Evolutionary conservation across 495 filamentous ascomycete species (phyloP).

Genomic region (Podospora pseudoanserina): DNA sequence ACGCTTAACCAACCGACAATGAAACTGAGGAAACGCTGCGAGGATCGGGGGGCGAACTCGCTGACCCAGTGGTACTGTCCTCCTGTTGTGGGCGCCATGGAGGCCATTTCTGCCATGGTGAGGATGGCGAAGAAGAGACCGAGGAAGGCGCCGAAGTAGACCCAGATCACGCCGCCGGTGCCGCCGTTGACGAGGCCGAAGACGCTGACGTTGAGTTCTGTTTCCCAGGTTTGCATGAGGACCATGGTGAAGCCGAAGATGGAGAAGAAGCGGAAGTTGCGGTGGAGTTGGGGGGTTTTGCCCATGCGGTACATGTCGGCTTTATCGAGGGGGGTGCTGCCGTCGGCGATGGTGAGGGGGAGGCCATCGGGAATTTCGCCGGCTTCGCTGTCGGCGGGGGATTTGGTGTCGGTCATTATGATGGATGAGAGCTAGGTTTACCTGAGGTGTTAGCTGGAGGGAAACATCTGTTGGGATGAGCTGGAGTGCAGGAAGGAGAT

Average conservation of each 20-base stretch:
- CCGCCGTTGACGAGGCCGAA: slow-evolving; percentile 35
- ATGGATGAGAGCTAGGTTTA: too few species aligned
- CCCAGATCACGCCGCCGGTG: slow-evolving; percentile 34
- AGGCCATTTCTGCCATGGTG: slow-evolving; percentile 36
- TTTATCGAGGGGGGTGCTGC: slow-evolving; percentile 7
- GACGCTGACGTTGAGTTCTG: slow-evolving; percentile 26
- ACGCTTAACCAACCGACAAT: slow-evolving; percentile 46
- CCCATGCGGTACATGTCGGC: slow-evolving; percentile 39
- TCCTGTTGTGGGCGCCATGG: slow-evolving; percentile 39
- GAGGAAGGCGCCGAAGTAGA: slow-evolving; percentile 33
- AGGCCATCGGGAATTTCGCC: too few species aligned
- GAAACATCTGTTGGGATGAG: too few species aligned
- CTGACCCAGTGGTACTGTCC: slow-evolving; percentile 51
- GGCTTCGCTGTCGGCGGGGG: neutral
- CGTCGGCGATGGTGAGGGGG: neutral
- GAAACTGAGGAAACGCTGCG: slow-evolving; percentile 47
- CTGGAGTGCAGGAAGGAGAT: too few species aligned
- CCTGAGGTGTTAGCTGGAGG: too few species aligned
- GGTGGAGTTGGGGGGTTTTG: slow-evolving; percentile 31
- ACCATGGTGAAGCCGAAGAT: slow-evolving; percentile 26
- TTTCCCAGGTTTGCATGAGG: slow-evolving; percentile 5
- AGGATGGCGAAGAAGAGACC: slow-evolving; percentile 35
- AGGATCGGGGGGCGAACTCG: slow-evolving; percentile 42
- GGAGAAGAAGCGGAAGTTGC: slow-evolving; percentile 28
- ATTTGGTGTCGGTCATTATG: neutral